A percentile compares a stretch with the other conserved stretches of the same genome.
Conservation (phyloP, 2,329 filamentous ascomycete species). For the Nectriaceae sp. region DNA sequence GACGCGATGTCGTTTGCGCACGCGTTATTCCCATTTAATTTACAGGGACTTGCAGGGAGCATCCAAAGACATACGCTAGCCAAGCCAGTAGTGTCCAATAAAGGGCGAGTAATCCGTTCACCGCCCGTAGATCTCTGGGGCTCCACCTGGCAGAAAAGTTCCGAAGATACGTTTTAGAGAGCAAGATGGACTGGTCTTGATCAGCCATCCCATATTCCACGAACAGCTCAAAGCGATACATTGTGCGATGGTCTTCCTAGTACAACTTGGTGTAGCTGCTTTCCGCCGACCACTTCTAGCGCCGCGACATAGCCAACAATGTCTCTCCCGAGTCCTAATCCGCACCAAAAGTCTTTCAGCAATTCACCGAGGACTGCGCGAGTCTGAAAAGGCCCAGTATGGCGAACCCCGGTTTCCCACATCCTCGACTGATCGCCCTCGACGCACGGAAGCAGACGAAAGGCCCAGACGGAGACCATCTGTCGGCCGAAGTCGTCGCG, state of each 20-base stretch:
- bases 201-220: no score
- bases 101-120: slow-evolving; percentile 11
- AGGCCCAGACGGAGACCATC: not conserved
- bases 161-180: no score
- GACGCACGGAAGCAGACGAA: slow-evolving; percentile 2
- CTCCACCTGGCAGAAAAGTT: slow-evolving; percentile 29
- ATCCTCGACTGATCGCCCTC: slow-evolving; percentile 2
- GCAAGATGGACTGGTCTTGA: no score
- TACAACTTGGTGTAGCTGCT: slow-evolving; percentile 22
- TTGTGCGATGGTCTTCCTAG: slow-evolving; percentile 28
- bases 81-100: slow-evolving; percentile 13
- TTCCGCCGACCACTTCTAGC: slow-evolving; percentile 18
- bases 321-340: slow-evolving; percentile 18
- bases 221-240: no score
- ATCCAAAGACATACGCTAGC: not conserved
- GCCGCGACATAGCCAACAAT: slow-evolving; percentile 5
- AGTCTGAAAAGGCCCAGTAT: slow-evolving; percentile 41
- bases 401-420: slow-evolving; percentile 19
- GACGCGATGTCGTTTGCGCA: not conserved
- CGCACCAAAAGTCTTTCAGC: slow-evolving; percentile 56
- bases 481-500: slow-evolving; percentile 1
- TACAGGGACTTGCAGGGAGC: not conserved
- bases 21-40: not conserved
- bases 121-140: slow-evolving; percentile 19
- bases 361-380: slow-evolving; percentile 66